phyloP scores from a whole-genome alignment of 805 yeast genomes.

The Cyberlindnera mycetangii region DNA sequence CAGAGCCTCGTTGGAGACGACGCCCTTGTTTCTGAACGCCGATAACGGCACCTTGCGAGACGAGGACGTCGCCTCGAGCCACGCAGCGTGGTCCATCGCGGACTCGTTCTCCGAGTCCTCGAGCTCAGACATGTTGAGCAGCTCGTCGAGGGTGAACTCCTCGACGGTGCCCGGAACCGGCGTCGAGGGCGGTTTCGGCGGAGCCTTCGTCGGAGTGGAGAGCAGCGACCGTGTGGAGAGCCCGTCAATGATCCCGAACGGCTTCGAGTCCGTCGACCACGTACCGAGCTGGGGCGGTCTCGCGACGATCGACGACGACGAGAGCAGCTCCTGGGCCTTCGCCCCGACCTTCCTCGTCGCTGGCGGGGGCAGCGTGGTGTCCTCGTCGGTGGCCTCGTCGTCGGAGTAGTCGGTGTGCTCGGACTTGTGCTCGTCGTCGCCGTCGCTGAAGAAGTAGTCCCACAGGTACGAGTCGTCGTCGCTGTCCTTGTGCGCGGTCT shows the following conservation, averaged over 20 bases:
- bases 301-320: conserved; percentile 78
- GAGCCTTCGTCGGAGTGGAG: conserved; percentile 33
- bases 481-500: conserved; percentile 15
- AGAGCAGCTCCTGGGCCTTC: conserved; percentile 88
- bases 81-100: conserved; percentile 34
- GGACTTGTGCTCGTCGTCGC: conserved; percentile 30
- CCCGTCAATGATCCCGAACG: conserved; percentile 94
- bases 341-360: conserved; percentile 60
- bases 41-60: conserved; percentile 71
- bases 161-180: conserved; percentile 33
- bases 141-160: conserved; percentile 67
- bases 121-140: conserved; percentile 82
- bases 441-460: conserved; percentile 65
- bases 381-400: conserved; percentile 95
- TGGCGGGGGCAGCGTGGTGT: conserved; percentile 73
- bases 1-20: conserved; percentile 31
- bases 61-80: conserved; percentile 36
- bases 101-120: conserved; percentile 69
- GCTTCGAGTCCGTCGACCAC: conserved; percentile 82
- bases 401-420: conserved; percentile 35
- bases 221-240: conserved; percentile 79
- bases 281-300: conserved; percentile 92
- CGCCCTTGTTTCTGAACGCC: conserved; percentile 84
- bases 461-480: conserved; percentile 68
- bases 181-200: conserved; percentile 10